Percentiles rank a stretch among this genome's conserved stretches.
Evolutionary conservation across 2,329 filamentous ascomycete species (phyloP).

Genomic region (Beauveria varroae): DNA sequence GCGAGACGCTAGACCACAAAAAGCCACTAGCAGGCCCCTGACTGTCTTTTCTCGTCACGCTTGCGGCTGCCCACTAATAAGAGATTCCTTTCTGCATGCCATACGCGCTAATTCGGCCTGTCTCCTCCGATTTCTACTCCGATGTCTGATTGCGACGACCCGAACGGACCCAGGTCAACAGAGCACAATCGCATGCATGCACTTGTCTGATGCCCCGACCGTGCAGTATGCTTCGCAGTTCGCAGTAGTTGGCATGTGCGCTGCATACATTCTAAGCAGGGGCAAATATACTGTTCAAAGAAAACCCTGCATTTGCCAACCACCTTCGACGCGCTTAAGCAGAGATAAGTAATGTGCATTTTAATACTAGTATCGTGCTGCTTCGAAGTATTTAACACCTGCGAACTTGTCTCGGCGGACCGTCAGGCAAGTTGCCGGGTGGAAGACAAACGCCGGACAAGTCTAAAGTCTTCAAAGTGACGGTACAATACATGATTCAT

Average conservation of each 20-base stretch:
- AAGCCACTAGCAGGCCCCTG: neutral
- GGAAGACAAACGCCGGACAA: too few relatives aligned
- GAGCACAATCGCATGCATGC: neutral
- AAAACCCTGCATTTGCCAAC: neutral
- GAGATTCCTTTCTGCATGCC: conserved; percentile 1
- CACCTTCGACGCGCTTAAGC: neutral
- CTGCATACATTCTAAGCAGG: neutral
- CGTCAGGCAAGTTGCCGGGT: too few relatives aligned
- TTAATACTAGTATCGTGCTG: too few relatives aligned
- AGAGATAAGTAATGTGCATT: neutral
- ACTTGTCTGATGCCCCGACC: neutral
- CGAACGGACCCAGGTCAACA: neutral
- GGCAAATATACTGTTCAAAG: neutral
- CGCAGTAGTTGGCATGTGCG: neutral
- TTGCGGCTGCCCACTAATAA: neutral
- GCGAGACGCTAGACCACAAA: neutral
- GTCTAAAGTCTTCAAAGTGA: too few relatives aligned
- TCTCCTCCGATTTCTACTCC: conserved; percentile 8
- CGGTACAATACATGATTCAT: too few relatives aligned
- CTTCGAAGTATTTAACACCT: too few relatives aligned
- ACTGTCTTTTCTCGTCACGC: neutral
- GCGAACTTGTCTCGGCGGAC: too few relatives aligned
- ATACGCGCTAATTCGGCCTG: neutral
- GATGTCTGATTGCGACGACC: conserved; percentile 1
- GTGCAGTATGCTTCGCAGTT: neutral